Percentiles rank a stretch among this genome's conserved stretches.
These are phyloP conservation scores for Purpureocillium takamizusanense DNA, from an alignment of 2,329 filamentous ascomycete species.

Conservation along the genomic window DNA sequence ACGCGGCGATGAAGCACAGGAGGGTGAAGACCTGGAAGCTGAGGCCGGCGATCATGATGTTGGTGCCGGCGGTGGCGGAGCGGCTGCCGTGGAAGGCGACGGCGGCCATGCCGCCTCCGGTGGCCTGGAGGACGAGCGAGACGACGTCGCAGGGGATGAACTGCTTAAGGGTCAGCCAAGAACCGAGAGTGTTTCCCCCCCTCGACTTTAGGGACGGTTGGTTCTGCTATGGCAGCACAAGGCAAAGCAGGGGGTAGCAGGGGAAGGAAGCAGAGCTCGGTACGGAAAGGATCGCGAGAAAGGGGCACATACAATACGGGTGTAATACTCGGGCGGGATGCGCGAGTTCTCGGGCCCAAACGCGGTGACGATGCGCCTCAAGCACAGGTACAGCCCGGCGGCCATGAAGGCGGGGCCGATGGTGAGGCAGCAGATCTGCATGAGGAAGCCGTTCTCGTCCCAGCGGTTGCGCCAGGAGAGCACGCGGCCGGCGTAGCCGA, in stretches of 20 bases:
- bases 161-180: slow-evolving; percentile 16
- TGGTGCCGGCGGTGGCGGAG: slow-evolving; percentile 32
- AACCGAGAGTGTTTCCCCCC: too few species aligned
- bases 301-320: slow-evolving; percentile 31
- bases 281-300: too few species aligned
- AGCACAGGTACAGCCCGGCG: slow-evolving; percentile 54
- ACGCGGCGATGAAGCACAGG: slow-evolving; percentile 41
- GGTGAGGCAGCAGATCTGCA: slow-evolving; percentile 54
- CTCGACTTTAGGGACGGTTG: too few species aligned
- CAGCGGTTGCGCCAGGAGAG: slow-evolving; percentile 45
- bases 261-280: neutral
- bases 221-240: too few species aligned
- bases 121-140: slow-evolving; percentile 50
- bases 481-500: slow-evolving; percentile 52
- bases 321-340: slow-evolving; percentile 36
- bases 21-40: slow-evolving; percentile 51
- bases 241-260: neutral
- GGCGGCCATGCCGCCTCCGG: slow-evolving; percentile 47
- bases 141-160: slow-evolving; percentile 57
- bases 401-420: slow-evolving; percentile 57
- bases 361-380: slow-evolving; percentile 38
- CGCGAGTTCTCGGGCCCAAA: slow-evolving; percentile 40
- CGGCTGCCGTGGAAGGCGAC: slow-evolving; percentile 27
- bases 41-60: slow-evolving; percentile 59
- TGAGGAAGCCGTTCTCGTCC: slow-evolving; percentile 35